These are phyloP conservation scores for Claviceps quebecensis DNA, from an alignment of 2,329 filamentous ascomycete species.

Conservation along the genomic window DNA sequence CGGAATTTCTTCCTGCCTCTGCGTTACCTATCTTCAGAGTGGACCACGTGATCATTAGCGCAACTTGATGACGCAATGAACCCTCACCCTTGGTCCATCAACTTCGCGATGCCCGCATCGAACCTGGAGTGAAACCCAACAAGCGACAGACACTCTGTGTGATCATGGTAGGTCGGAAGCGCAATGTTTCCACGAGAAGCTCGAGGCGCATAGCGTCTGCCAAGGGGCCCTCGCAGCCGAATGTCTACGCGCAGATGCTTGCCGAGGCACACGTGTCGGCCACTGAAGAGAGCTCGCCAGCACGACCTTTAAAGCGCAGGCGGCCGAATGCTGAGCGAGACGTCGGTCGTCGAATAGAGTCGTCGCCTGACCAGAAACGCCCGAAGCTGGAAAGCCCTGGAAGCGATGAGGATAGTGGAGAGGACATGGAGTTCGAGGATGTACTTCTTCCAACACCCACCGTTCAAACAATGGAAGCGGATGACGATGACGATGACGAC, in stretches of 20 bases:
- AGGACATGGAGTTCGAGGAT: constrained; percentile 35
- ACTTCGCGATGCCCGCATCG: not conserved
- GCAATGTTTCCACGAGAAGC: constrained; percentile 13
- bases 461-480: constrained; percentile 35
- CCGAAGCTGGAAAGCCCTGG: not conserved
- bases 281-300: constrained; percentile 14
- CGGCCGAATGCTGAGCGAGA: constrained; percentile 11
- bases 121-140: not conserved
- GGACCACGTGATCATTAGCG: constrained; percentile 10
- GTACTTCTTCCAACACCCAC: constrained; percentile 32
- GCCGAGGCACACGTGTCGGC: constrained; percentile 29
- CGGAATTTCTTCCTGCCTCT: too few relatives aligned
- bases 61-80: constrained; percentile 9
- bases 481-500: constrained; percentile 31
- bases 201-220: constrained; percentile 8
- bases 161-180: constrained; percentile 20
- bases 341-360: not conserved
- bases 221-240: constrained; percentile 15
- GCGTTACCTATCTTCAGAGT: too few relatives aligned
- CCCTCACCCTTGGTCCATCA: not conserved
- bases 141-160: not conserved
- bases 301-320: constrained; percentile 27
- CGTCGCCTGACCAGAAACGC: too few relatives aligned
- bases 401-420: constrained; percentile 20
- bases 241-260: constrained; percentile 36